Conservation (phyloP, 2,329 filamentous ascomycete genomes). For the Arthroderma sp. region DNA sequence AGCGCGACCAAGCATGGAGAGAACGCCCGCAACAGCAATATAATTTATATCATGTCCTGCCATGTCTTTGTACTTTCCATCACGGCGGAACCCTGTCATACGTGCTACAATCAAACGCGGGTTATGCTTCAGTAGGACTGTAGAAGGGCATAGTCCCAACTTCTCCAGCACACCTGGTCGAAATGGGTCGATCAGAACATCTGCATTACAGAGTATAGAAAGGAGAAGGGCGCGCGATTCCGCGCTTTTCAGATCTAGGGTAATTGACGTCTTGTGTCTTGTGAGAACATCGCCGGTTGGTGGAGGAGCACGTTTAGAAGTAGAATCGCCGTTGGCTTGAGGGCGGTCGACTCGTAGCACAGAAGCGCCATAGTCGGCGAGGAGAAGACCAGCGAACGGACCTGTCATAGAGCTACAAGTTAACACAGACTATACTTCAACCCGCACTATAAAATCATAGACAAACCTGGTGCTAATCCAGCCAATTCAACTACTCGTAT, state of each 20-base stretch:
- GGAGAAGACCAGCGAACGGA: constrained; percentile 75
- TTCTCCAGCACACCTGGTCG: constrained; percentile 82
- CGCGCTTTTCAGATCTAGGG: constrained; percentile 61
- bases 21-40: constrained; percentile 69
- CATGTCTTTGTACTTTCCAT: constrained; percentile 76
- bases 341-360: constrained; percentile 73
- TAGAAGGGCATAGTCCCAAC: constrained; percentile 58
- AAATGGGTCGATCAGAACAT: constrained; percentile 87
- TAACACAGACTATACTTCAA: neutral
- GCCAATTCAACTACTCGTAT: constrained; percentile 17
- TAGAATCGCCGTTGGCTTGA: constrained; percentile 27
- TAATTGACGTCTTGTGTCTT: constrained; percentile 67
- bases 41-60: constrained; percentile 96
- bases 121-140: constrained; percentile 53
- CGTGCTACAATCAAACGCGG: constrained; percentile 66
- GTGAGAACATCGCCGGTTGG: constrained; percentile 59
- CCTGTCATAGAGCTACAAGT: constrained; percentile 36
- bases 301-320: constrained; percentile 28
- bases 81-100: constrained; percentile 79
- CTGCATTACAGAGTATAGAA: constrained; percentile 47
- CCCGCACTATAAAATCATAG: neutral
- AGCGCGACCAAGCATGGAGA: constrained; percentile 60
- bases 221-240: constrained; percentile 53
- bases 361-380: constrained; percentile 77
- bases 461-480: constrained; percentile 17